These are phyloP conservation scores for Pseudogymnoascus sp. DNA, from an alignment of 2,329 filamentous ascomycete species.

Conservation along the genomic window DNA sequence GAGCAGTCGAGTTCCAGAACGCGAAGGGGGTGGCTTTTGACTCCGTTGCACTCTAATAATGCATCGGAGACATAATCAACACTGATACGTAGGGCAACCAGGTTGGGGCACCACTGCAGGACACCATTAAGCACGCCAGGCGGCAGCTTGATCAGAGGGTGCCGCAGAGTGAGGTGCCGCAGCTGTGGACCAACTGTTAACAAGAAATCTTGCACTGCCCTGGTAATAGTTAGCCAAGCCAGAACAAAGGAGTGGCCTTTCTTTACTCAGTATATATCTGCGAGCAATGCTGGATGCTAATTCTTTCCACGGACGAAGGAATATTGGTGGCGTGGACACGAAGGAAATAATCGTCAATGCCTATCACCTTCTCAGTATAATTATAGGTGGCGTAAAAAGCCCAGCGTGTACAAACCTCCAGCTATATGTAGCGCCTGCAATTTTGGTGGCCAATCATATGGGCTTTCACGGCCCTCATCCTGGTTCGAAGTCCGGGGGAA, in stretches of 20 bases:
- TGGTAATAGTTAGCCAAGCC: not conserved
- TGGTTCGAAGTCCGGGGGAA: constrained; percentile 26
- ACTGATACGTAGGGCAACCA: constrained; percentile 25
- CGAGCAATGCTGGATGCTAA: constrained; percentile 29
- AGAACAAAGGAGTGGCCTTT: not conserved
- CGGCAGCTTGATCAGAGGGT: constrained; percentile 26
- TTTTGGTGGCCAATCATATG: constrained; percentile 27
- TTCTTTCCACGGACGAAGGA: constrained; percentile 18
- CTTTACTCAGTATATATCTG: constrained; percentile 17
- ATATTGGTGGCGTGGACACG: constrained; percentile 18
- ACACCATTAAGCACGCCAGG: constrained; percentile 21
- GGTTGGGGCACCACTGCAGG: constrained; percentile 20
- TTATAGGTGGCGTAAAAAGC: not conserved
- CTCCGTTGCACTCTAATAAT: constrained; percentile 19
- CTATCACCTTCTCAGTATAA: not conserved
- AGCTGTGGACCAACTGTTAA: constrained; percentile 21
- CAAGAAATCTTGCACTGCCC: constrained; percentile 19
- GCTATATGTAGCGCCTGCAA: constrained; percentile 27
- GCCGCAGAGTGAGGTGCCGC: constrained; percentile 26
- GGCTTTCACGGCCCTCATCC: constrained; percentile 13
- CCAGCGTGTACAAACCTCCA: constrained; percentile 16
- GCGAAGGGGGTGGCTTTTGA: constrained; percentile 19
- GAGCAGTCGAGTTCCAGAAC: constrained; percentile 29
- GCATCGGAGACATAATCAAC: constrained; percentile 26
- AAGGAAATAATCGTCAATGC: constrained; percentile 26